Base-by-base conservation (phyloP, 306 rosid genomes). In the Mimosa pudica region DNA sequence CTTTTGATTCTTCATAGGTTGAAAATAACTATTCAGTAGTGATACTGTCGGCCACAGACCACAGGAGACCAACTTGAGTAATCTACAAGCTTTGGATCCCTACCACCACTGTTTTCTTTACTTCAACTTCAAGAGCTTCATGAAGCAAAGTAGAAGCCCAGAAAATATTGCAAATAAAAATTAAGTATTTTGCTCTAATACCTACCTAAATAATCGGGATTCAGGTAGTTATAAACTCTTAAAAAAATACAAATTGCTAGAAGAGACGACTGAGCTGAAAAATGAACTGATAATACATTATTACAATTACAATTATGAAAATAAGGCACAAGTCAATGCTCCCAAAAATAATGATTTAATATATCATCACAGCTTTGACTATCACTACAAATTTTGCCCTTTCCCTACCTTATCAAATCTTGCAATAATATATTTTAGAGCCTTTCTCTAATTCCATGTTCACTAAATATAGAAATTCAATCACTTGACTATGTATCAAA, bases 1-100 rank as follows among this genome's bases (percentile, higher is more conserved):
- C 57, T 5, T 47, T 61, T 48, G 69, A 63, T 64, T 36, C 76
- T 79, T 60, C 8, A 17, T 12, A 1, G 60, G 67, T 20, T 33
- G 60, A 70, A 47, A 70, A 12, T 58, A 51, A 24, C 58, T 24
- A 20, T 49, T 24, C 42, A 33, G 42, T 5, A 70, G 58, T 46
- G 44, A 70, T 51, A 2, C 35, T 44, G 54, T 20, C 36, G 48
- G 73, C 11, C 74, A 10, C 57, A 18, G 11, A 16, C 36, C 52
- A 9, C 73, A 68, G 45, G 33, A 17, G 51, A 67, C 18, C 71
- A 17, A 66, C 44, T 66, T 38, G 51, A 67, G 72, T 44, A n/a
- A 45, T 45, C 54, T 45, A 44, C 55, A 45, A 8, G 33, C 11
- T 7, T 41, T 41, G 44, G 42, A 62, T 32, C 42, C 1, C 68